These are phyloP conservation scores for Russula compacta DNA, from an alignment of 768 basidiomycete genomes.

Conservation along the genomic window DNA sequence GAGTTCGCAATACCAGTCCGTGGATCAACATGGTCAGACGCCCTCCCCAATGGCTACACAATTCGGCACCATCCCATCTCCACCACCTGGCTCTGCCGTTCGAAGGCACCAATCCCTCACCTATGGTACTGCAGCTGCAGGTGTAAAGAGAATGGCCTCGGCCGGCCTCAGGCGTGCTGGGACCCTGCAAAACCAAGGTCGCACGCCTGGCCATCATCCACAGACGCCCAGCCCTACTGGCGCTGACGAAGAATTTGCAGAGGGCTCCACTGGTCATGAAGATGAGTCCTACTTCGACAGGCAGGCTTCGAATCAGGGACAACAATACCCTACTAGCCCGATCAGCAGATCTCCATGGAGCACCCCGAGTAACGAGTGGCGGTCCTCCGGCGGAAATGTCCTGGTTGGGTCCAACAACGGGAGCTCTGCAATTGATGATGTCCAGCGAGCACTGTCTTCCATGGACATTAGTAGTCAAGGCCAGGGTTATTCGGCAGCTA, in stretches of 20 bases:
- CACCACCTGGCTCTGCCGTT: constrained; percentile 47
- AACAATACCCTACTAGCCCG: constrained; percentile 44
- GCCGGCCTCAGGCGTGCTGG: constrained; percentile 64
- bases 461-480: constrained; percentile 47
- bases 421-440: constrained; percentile 54
- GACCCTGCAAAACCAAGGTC: constrained; percentile 48
- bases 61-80: constrained; percentile 53
- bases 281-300: constrained; percentile 45
- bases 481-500: constrained; percentile 24
- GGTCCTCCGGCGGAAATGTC: constrained; percentile 31
- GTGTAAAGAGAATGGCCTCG: constrained; percentile 37
- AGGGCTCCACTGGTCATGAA: constrained; percentile 46
- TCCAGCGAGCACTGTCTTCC: constrained; percentile 61
- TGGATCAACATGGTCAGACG: constrained; percentile 41
- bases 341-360: constrained; percentile 62
- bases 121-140: constrained; percentile 49
- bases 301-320: constrained; percentile 25
- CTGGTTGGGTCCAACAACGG: constrained; percentile 22
- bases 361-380: constrained; percentile 53
- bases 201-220: constrained; percentile 29
- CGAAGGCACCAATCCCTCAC: constrained; percentile 77
- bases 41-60: constrained; percentile 59
- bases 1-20: constrained; percentile 35
- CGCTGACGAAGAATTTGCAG: constrained; percentile 52
- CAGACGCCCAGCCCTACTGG: constrained; percentile 40